These are phyloP conservation scores for Fusarium scirpi DNA, from an alignment of 2,329 filamentous ascomycete genomes.

Conservation along the genomic window DNA sequence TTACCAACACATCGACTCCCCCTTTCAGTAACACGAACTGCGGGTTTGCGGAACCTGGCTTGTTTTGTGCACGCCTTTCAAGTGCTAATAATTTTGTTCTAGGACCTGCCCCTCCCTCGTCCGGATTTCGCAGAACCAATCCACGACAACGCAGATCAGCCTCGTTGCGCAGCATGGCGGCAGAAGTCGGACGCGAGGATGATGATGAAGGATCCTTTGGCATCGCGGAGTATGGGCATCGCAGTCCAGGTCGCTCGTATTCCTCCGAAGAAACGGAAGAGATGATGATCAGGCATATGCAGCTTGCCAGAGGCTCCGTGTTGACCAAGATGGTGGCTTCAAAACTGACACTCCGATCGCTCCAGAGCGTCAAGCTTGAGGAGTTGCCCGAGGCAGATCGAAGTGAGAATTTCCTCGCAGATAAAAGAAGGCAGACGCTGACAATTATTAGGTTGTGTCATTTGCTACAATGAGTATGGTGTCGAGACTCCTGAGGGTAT, in stretches of 20 bases:
- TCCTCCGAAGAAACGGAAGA: constrained; percentile 47
- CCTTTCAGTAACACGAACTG: constrained; percentile 3
- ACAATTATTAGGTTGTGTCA: constrained; percentile 64
- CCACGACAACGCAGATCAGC: constrained; percentile 46
- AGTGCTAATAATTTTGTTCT: constrained; percentile 21
- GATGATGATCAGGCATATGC: constrained; percentile 55
- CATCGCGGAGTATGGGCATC: constrained; percentile 27
- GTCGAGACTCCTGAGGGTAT: constrained; percentile 68
- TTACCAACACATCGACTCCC: neutral
- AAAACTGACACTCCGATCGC: constrained; percentile 58
- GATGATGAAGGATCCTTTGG: constrained; percentile 28
- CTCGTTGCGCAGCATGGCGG: constrained; percentile 38
- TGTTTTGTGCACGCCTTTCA: neutral
- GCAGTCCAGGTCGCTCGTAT: constrained; percentile 17
- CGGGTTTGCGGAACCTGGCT: constrained; percentile 14
- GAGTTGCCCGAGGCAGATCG: constrained; percentile 60
- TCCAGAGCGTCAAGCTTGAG: constrained; percentile 60
- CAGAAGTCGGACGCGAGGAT: constrained; percentile 42
- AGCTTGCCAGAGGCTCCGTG: constrained; percentile 60
- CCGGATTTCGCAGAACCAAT: constrained; percentile 45
- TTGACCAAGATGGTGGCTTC: constrained; percentile 62
- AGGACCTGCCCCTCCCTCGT: constrained; percentile 42
- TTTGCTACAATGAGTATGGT: constrained; percentile 74
- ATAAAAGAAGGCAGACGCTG: constrained; percentile 4
- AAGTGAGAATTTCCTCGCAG: constrained; percentile 54